Base-by-base conservation (phyloP, 768 basidiomycete genomes). In the Agaricus subrufescens region DNA sequence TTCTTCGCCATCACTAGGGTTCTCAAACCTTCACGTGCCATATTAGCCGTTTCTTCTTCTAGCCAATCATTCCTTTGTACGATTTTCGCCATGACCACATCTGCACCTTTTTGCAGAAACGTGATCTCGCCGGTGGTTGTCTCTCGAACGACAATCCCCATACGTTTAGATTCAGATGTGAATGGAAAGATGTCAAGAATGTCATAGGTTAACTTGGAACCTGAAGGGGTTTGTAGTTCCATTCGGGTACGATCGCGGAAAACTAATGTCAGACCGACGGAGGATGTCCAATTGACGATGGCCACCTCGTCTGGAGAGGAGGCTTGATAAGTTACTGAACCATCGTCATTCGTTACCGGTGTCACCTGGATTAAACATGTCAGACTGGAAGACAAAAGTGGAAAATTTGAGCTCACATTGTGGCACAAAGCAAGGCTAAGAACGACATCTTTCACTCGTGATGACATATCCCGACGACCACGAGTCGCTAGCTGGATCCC, bases 221-320 rank as follows among this genome's bases (percentile, higher is more conserved):
- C 89, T 4, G 79, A 67, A 0, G 91, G 87, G 0, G 86, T 85
- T 58, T 84, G 86, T 6, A 99, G 75, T 29, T 89, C 86, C 68
- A 98, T 96, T n/a, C 80, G 82, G 1, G 89, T 90, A 39, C 97
- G 91, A 67, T 97, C 94, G 27, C 97, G 90, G 66, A 85, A 87
- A 23, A 85, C 82, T 37, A 99, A 84, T 0, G 91, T 91, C 3
- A 99, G 75, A 0, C 96, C 96, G 60, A 98, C 90, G 0, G 93
- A 94, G 60, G 92, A 88, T 8, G 97, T 98, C 93, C 94, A 98
- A 58, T 86, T 87, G 38, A 99, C 96, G 62, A 99, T 98, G 43
- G 97, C 97, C 44, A 98, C 97, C 74, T 99, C 97, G 65, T 99
- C 97, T 0, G 97, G 97, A 1, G 97, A 99, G 0, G 95, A 96